Conservation (phyloP, 352 stramenopile species). For the Phytophthora uliginosa region DNA sequence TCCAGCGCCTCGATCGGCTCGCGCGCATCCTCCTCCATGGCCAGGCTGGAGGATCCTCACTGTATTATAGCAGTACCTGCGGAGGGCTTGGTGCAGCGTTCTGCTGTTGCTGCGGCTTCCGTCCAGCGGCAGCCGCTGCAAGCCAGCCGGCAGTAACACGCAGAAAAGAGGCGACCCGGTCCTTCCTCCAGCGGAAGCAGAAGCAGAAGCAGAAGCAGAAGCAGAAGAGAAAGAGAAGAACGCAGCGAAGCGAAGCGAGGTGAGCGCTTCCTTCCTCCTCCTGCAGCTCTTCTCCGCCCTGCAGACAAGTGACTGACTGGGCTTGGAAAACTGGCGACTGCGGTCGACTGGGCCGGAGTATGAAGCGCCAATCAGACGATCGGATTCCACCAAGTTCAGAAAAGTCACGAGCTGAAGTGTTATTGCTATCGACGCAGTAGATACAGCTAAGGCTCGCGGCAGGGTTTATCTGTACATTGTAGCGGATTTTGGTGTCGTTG, state of each 20-base stretch:
- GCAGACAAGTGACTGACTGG: not conserved
- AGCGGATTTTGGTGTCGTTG: not conserved
- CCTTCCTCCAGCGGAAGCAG: not conserved
- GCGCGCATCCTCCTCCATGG: conserved; percentile 16
- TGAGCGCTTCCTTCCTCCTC: not conserved
- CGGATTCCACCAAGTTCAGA: not conserved
- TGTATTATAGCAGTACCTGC: too few species aligned
- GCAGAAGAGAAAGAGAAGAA: not conserved
- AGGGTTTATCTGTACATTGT: not conserved
- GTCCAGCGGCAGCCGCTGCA: conserved; percentile 15
- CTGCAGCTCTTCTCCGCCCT: not conserved
- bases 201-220: not conserved
- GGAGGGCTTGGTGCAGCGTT: not conserved
- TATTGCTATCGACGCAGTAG: not conserved
- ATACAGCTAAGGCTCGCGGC: not conserved
- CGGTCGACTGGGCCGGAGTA: conserved; percentile 8
- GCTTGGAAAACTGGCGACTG: conserved; percentile 14
- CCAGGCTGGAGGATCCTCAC: not conserved
- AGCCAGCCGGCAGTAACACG: conserved; percentile 23
- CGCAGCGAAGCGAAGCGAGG: not conserved
- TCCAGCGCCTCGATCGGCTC: conserved; percentile 10
- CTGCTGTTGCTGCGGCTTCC: conserved; percentile 9
- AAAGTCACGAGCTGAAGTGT: not conserved
- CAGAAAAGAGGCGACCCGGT: conserved; percentile 18
- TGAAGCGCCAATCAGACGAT: not conserved